Conservation (phyloP, 345 rosid species). For the Crucihimalaya himalaica region DNA sequence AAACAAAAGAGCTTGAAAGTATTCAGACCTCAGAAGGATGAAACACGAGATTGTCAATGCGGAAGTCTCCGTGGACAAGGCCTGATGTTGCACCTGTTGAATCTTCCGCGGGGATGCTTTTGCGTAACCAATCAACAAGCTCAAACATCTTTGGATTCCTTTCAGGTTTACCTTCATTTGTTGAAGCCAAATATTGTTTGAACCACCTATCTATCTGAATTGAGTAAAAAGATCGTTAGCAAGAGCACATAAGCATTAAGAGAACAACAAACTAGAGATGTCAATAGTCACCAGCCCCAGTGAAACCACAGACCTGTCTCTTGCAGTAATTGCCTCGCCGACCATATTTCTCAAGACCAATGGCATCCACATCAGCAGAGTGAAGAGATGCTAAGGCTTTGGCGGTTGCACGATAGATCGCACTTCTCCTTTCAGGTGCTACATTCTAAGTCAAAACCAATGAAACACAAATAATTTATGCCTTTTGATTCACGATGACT, state of each 20-base stretch:
- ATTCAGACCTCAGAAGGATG: constrained; percentile 79
- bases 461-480: constrained; percentile 16
- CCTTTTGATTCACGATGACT: not conserved
- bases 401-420: constrained; percentile 70
- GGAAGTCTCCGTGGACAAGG: constrained; percentile 94
- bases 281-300: not conserved
- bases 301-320: constrained; percentile 63
- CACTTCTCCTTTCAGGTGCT: constrained; percentile 60
- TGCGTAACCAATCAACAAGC: constrained; percentile 69
- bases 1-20: not conserved
- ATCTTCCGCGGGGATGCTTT: constrained; percentile 75
- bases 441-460: constrained; percentile 53
- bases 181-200: constrained; percentile 81
- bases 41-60: constrained; percentile 87
- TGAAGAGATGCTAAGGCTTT: constrained; percentile 80
- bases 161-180: constrained; percentile 73
- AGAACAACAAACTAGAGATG: not conserved
- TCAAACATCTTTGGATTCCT: constrained; percentile 79
- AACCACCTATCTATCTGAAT: constrained; percentile 92
- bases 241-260: not conserved
- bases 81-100: constrained; percentile 69
- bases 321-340: constrained; percentile 74
- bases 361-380: constrained; percentile 69
- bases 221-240: constrained; percentile 1
- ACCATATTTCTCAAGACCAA: constrained; percentile 81